Evolutionary conservation across 2,329 filamentous ascomycete species (phyloP), one percentile per base, ranked within the genome.

Genomic region (Sphaerulina populicola): DNA sequence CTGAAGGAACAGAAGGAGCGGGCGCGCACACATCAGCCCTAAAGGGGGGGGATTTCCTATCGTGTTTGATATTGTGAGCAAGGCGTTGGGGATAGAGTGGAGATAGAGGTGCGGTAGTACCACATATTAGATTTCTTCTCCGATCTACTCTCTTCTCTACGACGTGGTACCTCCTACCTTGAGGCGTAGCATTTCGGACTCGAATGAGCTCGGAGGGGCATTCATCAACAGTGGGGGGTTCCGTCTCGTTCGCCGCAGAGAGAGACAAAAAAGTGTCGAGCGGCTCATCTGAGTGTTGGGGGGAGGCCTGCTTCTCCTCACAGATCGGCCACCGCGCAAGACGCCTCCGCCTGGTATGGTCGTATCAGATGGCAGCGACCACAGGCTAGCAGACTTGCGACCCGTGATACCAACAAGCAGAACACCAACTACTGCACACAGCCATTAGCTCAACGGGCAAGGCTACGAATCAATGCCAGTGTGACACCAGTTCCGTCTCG

Each of bases 1-100:
- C 23, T 58, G 52, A 54, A 55, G 47, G 62, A 58, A 38, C 41
- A 18, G 36, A 52, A 44, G 47, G 49, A 51, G 11, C 48, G 51
- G 35, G 49, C 48, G 37, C 46, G 54, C n/a, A 49, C 38, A 31
- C 50, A 51, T 44, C 56, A 58, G 49, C 51, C 56, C 44, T 58
- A 54, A 56, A n/a, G 8, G 21, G 21, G 21, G 8, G 21, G n/a
- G 3, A 5, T 11, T 23, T 12, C 6, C 37, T 14, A 33, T 2
- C 14, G 14, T 40, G 33, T 6, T 27, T 6, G 27, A 14, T 50
- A 23, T 33, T 42, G 44, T 27, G 21, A 50, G 47, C 47, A 41
- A 8, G 48, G 46, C 37, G 46, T 49, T 49, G 10, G 15, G 27
- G 29, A 30, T 33, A n/a, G 27, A 41, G 39, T 15, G 23, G 8